Percentiles rank a stretch among this genome's conserved stretches.
Conservation (phyloP, 2,329 filamentous ascomycete species). For the Fusarium marasasianum region DNA sequence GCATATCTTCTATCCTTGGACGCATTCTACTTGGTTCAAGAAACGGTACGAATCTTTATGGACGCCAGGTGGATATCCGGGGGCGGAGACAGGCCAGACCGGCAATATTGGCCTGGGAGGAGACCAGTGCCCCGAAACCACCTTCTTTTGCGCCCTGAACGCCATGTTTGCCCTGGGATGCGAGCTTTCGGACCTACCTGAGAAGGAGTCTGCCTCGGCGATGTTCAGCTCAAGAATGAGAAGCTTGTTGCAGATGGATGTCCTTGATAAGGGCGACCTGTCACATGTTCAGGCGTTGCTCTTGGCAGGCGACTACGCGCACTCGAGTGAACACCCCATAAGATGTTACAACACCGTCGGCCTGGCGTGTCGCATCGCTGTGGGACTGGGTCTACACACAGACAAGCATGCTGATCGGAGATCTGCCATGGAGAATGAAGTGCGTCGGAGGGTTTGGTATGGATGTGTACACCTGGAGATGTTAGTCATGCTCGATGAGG, state of each 20-base stretch:
- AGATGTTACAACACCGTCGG: background rate
- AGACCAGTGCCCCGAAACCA: background rate
- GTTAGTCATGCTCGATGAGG: background rate
- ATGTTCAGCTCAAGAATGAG: background rate
- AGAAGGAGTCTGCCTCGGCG: background rate
- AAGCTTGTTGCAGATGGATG: background rate
- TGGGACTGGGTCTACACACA: rapidly evolving
- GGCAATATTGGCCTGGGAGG: background rate
- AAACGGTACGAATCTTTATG: background rate
- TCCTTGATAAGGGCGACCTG: background rate
- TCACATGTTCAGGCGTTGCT: background rate
- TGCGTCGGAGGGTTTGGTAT: constrained; percentile 1
- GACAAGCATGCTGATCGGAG: background rate
- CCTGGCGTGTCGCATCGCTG: background rate
- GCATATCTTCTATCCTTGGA: constrained; percentile 5
- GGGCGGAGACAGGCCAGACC: rapidly evolving
- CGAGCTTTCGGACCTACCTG: background rate
- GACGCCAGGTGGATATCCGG: background rate
- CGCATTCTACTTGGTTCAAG: background rate
- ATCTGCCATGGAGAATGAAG: background rate
- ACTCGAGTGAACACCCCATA: background rate
- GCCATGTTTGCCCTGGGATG: background rate
- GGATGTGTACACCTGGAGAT: constrained; percentile 1
- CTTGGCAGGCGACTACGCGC: background rate
- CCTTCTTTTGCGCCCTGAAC: background rate